Base-by-base conservation (phyloP, 257 asterid species). In the Salvia splendens region DNA sequence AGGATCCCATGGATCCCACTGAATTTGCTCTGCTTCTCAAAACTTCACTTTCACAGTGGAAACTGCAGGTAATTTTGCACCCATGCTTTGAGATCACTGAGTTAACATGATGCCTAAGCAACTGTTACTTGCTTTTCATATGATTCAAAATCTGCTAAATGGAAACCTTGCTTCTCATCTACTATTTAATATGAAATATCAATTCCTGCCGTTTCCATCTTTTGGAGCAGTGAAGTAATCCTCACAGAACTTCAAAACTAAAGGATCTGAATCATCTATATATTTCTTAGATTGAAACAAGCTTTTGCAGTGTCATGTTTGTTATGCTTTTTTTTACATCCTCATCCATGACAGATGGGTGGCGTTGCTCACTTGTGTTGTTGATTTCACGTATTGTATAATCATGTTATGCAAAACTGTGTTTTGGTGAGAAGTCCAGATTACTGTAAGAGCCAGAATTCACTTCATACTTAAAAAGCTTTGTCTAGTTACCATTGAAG, bases 11-110 rank as follows among this genome's bases (percentile, higher is more conserved):
- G 80, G 84, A 83, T 57, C 83, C 88, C 24, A 43, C 51, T 43
- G 66, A 69, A 40, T 89, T 89, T 49, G 61, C 72, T 59, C 16
- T 77, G 65, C 36, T 61, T 68, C 95, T 89, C 38, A 78, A 65
- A 73, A 71, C 65, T 76, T 86, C 96, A 1, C 45, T 89, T 15
- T 67, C 65, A 8, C 71, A 61, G 47, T 89, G 96, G 96, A 83
- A 84, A 74, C 65, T 83, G 65, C 88, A 84, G 96, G 96, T 89
- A 73, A 67, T 4, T 65, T 36, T 40, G 52, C 10, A 14, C 67
- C 67, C 55, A 28, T 42, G 28, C 24, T 17, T 40, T 38, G 57
- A 3, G 28, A 41, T 32, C 16, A 20, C 52, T 28, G 10, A 20
- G 10, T 8, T 65, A 33, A 32, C 5, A 60, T 3, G 8, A 14